Base-by-base conservation (phyloP, 2,329 filamentous ascomycete species). In the Penicillium italicum region DNA sequence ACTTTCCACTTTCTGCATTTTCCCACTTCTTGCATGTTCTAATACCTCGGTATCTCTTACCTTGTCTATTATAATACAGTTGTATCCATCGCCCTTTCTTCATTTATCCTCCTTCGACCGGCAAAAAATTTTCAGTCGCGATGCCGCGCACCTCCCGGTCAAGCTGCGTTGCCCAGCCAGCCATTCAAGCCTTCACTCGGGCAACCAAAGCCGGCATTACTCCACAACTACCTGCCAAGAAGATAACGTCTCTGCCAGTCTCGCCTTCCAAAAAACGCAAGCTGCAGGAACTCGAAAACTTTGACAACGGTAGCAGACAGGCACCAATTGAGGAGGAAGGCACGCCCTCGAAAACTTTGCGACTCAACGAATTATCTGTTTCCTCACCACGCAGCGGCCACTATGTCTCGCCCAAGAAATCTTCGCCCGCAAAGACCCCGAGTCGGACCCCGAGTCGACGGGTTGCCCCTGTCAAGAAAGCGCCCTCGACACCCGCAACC, bases 111-210 rank as follows among this genome's bases (percentile, higher is more conserved):
- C 41, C 43, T 37, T 48, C 26, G 30, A 26, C 18, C 26, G 30
- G 14, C 40, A 49, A 55, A 54, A 64, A 65, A 53, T 66, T 53
- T 53, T 57, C 54, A 65, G 54, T 31, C 52, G 59, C 66, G 59
- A 73, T 72, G 68, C 48, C 66, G 62, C 69, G 68, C 62, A 60
- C 66, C 51, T 59, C 70, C 44, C 59, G 61, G 54, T 60, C 62
- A 57, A 58, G 63, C 64, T 56, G 64, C 69, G 68, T 72, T 62
- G 66, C 69, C 45, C 63, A 65, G 59, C 61, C 63, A 71, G 79
- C 71, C 64, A 76, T 80, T 44, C 72, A 74, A 60, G 69, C 67
- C 55, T 80, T 79, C 60, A 69, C 76, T 55, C 74, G 71, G 61
- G 66, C 77, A 55, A 75, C 73, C 43, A 79, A 80, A 62, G 70